Percentiles rank a stretch among this genome's conserved stretches.
Conservation (phyloP, 805 yeast species). For the Starmerella bombi region DNA sequence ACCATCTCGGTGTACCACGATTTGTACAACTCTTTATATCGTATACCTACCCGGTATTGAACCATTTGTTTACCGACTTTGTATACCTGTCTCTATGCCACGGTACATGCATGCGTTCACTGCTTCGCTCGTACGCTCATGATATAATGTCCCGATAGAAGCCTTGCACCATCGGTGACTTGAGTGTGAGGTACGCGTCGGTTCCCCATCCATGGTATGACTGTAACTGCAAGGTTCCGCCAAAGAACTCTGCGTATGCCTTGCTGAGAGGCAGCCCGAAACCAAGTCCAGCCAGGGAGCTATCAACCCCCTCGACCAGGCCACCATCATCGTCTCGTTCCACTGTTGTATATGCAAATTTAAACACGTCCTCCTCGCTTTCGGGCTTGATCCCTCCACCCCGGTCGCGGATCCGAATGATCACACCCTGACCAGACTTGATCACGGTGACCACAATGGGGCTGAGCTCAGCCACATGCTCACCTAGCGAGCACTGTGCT, state of each 20-base stretch:
- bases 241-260: constrained; percentile 61
- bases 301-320: constrained; percentile 57
- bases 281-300: constrained; percentile 84
- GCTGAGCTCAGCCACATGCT: constrained; percentile 32
- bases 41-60: too few relatives aligned
- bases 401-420: constrained; percentile 65
- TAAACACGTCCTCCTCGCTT: constrained; percentile 55
- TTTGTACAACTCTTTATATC: too few relatives aligned
- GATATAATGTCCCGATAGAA: constrained; percentile 12
- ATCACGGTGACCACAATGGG: constrained; percentile 41
- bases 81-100: too few relatives aligned
- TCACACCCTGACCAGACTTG: constrained; percentile 38
- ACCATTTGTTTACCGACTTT: too few relatives aligned
- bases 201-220: constrained; percentile 69
- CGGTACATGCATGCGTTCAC: too few relatives aligned
- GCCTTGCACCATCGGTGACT: constrained; percentile 20
- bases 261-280: constrained; percentile 81
- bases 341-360: constrained; percentile 76
- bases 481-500: constrained; percentile 54
- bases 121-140: too few relatives aligned
- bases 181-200: constrained; percentile 45
- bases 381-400: constrained; percentile 80
- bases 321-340: constrained; percentile 36
- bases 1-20: too few relatives aligned
- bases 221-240: constrained; percentile 56